Conservation (phyloP, 2,329 filamentous ascomycete species). For the Acarospora socialis region DNA sequence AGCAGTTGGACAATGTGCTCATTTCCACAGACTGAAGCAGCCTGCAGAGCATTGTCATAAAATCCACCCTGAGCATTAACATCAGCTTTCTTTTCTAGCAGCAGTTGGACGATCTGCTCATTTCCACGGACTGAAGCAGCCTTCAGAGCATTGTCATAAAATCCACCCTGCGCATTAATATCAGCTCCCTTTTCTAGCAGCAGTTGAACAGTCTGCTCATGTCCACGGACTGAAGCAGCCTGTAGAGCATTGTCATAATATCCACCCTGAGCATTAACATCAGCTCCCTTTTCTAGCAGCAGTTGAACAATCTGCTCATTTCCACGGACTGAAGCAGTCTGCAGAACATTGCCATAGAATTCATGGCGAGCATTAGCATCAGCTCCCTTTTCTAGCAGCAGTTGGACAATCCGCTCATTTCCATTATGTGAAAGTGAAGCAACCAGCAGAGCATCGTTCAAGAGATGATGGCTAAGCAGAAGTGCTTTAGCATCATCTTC, state of each 20-base stretch:
- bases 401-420: constrained; percentile 5
- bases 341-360: constrained; percentile 5
- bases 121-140: not conserved
- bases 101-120: not conserved
- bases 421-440: constrained; percentile 3
- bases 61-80: not conserved
- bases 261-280: constrained; percentile 1
- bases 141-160: not conserved
- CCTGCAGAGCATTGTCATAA: not conserved
- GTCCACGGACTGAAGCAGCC: not conserved
- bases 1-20: not conserved
- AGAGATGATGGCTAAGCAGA: too few species aligned
- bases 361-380: constrained; percentile 7
- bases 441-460: constrained; percentile 8
- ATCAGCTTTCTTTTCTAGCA: not conserved
- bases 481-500: too few species aligned
- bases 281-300: constrained; percentile 2
- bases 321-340: constrained; percentile 1
- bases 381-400: constrained; percentile 9
- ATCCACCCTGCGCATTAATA: constrained; percentile 1
- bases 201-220: not conserved
- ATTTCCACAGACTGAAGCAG: not conserved
- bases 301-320: constrained; percentile 5
- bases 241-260: constrained; percentile 1
- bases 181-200: constrained; percentile 3